These are phyloP conservation scores for Lactifluus piperatus DNA, from an alignment of 768 basidiomycete species.

Conservation along the genomic window DNA sequence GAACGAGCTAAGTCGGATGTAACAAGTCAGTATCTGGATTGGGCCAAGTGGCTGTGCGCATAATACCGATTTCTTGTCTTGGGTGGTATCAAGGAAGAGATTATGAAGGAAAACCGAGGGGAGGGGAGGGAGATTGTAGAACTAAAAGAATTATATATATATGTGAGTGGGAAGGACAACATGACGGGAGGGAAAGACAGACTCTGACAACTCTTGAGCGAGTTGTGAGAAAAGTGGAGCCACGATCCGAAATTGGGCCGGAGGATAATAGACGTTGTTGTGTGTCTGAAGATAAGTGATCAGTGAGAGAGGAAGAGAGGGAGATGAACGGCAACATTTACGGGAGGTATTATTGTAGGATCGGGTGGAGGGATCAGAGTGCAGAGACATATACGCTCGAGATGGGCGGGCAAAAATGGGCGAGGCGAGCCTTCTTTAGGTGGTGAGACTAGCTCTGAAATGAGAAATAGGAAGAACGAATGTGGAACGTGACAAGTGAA, in stretches of 20 bases:
- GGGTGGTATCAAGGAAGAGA: slow-evolving; percentile 32
- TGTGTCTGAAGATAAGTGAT: no score
- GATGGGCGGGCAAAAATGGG: not conserved
- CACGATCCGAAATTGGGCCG: not conserved
- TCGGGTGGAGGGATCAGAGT: not conserved
- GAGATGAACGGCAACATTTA: no score
- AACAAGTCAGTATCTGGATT: not conserved
- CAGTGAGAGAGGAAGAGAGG: not conserved
- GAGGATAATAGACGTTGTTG: no score
- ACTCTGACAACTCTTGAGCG: slow-evolving; percentile 13
- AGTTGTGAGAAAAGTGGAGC: slow-evolving; percentile 7
- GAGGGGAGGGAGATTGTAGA: slow-evolving; percentile 33
- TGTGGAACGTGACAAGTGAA: not conserved
- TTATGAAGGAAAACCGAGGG: slow-evolving; percentile 32
- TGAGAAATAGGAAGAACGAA: not conserved
- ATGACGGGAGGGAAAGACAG: not conserved
- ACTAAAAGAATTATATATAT: slow-evolving; percentile 25
- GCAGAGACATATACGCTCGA: not conserved
- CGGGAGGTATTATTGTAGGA: no score
- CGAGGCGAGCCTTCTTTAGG: slow-evolving; percentile 9
- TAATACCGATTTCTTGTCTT: not conserved
- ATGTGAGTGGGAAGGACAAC: not conserved
- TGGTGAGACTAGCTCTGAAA: not conserved
- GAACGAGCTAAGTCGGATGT: not conserved
- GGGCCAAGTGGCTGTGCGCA: not conserved